Conservation (phyloP, 2,329 filamentous ascomycete genomes). For the Colletotrichum orbiculare region DNA sequence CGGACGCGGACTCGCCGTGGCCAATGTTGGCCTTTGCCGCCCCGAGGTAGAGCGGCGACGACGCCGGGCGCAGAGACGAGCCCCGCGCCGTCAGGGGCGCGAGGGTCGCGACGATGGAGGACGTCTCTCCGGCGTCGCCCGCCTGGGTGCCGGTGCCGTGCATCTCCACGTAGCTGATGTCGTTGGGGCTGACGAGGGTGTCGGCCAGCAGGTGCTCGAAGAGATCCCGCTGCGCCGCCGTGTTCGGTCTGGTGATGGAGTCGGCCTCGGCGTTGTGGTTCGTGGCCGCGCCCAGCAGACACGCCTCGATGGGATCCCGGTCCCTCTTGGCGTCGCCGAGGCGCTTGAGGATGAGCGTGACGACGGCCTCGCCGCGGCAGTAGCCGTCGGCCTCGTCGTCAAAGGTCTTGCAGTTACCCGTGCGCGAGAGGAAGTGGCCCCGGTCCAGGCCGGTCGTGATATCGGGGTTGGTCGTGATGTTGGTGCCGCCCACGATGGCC, state of each 20-base stretch:
- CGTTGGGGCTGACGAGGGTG: conserved; percentile 78
- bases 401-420: conserved; percentile 82
- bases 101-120: conserved; percentile 72
- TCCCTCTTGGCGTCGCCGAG: conserved; percentile 82
- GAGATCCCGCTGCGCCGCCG: conserved; percentile 77
- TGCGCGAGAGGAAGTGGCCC: conserved; percentile 82
- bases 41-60: conserved; percentile 63
- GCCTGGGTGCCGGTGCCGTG: conserved; percentile 90
- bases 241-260: conserved; percentile 87
- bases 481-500: conserved; percentile 81
- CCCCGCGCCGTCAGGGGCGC: conserved; percentile 59
- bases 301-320: conserved; percentile 80
- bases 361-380: conserved; percentile 82
- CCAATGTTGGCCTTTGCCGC: conserved; percentile 74
- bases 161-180: conserved; percentile 88
- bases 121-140: conserved; percentile 85
- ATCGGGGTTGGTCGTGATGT: conserved; percentile 83
- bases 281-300: conserved; percentile 79
- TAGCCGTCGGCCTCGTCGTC: conserved; percentile 85
- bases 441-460: conserved; percentile 81
- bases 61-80: conserved; percentile 55
- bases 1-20: conserved; percentile 71
- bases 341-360: conserved; percentile 80
- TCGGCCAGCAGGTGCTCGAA: conserved; percentile 78
- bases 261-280: conserved; percentile 86